These are phyloP conservation scores for Amylocarpus encephaloides DNA, from an alignment of 2,329 filamentous ascomycete genomes.

Conservation along the genomic window DNA sequence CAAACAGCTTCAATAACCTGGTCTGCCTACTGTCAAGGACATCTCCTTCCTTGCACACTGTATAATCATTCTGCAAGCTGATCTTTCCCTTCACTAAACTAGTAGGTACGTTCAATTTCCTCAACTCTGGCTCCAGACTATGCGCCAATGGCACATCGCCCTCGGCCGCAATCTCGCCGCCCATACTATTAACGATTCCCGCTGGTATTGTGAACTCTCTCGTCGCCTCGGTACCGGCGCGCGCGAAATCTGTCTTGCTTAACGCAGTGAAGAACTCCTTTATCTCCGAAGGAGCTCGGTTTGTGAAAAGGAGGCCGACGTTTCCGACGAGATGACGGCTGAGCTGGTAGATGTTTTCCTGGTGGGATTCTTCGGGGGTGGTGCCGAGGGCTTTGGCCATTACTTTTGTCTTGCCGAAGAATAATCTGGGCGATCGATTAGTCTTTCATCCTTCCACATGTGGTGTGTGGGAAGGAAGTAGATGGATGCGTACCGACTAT, in stretches of 20 bases:
- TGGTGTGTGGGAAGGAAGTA: not conserved
- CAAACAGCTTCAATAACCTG: slow-evolving; percentile 87
- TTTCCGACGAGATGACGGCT: slow-evolving; percentile 67
- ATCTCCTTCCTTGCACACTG: slow-evolving; percentile 77
- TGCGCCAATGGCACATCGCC: slow-evolving; percentile 84
- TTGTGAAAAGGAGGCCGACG: slow-evolving; percentile 87
- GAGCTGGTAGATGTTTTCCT: slow-evolving; percentile 68
- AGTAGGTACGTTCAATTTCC: slow-evolving; percentile 84
- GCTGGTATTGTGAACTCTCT: slow-evolving; percentile 74
- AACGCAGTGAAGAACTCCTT: slow-evolving; percentile 66
- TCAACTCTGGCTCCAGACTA: slow-evolving; percentile 82
- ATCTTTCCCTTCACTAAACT: slow-evolving; percentile 84
- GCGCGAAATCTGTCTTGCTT: slow-evolving; percentile 78
- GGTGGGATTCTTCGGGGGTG: slow-evolving; percentile 69
- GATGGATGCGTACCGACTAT: slow-evolving; percentile 61
- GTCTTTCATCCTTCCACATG: not conserved
- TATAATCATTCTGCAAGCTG: slow-evolving; percentile 49
- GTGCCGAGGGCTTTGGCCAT: slow-evolving; percentile 92
- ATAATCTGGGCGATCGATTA: slow-evolving; percentile 55
- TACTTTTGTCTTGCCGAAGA: slow-evolving; percentile 99
- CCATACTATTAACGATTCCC: slow-evolving; percentile 75
- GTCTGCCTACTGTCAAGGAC: slow-evolving; percentile 87
- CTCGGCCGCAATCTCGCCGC: slow-evolving; percentile 70
- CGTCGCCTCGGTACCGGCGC: slow-evolving; percentile 71
- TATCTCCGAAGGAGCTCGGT: slow-evolving; percentile 62